Evolutionary conservation across 768 basidiomycete species (phyloP).

Genomic region (Podaxis sp.): DNA sequence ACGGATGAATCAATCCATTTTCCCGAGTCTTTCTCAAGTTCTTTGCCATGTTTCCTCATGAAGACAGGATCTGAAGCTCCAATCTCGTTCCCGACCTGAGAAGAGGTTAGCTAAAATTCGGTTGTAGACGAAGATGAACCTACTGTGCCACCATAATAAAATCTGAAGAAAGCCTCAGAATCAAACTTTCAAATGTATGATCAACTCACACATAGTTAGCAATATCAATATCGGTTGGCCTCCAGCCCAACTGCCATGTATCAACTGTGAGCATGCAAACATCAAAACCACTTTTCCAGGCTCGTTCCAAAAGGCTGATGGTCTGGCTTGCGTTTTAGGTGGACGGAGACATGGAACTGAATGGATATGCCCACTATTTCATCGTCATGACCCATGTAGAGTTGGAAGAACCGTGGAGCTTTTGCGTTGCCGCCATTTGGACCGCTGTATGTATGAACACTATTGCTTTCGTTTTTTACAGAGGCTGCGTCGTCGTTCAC

Average conservation of each 20-base stretch:
- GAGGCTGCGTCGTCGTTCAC: slow-evolving; percentile 43
- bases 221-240: slow-evolving; percentile 45
- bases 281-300: slow-evolving; percentile 44
- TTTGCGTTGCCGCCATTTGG: slow-evolving; percentile 26
- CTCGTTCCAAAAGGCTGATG: slow-evolving; percentile 43
- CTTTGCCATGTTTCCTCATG: slow-evolving; percentile 42
- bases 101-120: not conserved
- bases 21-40: slow-evolving; percentile 38
- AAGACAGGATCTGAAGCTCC: slow-evolving; percentile 49
- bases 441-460: slow-evolving; percentile 31
- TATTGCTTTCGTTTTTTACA: slow-evolving; percentile 32
- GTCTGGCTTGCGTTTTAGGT: slow-evolving; percentile 25
- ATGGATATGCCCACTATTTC: slow-evolving; percentile 35
- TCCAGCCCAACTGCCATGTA: slow-evolving; percentile 52
- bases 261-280: slow-evolving; percentile 47
- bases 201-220: slow-evolving; percentile 43
- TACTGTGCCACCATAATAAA: slow-evolving; percentile 37
- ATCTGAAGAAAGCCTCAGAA: slow-evolving; percentile 22
- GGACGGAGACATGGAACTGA: not conserved
- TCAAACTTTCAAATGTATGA: too few species aligned
- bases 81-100: slow-evolving; percentile 41
- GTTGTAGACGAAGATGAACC: not conserved
- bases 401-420: slow-evolving; percentile 50
- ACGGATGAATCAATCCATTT: slow-evolving; percentile 48
- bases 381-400: slow-evolving; percentile 55